Evolutionary conservation across 1,284 basidiomycete genomes (phyloP).

Genomic region (Stereum hirsutum): DNA sequence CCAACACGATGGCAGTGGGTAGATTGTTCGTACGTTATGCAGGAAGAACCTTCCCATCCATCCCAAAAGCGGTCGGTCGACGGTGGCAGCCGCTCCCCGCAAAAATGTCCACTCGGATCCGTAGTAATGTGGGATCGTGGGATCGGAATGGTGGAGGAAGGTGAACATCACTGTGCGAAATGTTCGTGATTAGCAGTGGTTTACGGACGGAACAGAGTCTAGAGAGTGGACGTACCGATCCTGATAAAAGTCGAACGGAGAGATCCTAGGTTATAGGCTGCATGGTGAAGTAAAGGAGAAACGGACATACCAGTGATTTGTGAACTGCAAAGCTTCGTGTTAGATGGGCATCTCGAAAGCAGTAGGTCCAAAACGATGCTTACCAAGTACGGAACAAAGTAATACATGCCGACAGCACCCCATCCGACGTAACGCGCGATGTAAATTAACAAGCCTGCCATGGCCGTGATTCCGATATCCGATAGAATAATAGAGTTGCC

Average conservation of each 20-base stretch:
- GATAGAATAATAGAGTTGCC: constrained; percentile 36
- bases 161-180: constrained; percentile 51
- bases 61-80: constrained; percentile 38
- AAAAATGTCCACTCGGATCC: constrained; percentile 46
- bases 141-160: constrained; percentile 70
- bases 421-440: constrained; percentile 31
- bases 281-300: constrained; percentile 9
- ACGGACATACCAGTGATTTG: constrained; percentile 40
- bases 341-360: not conserved
- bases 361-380: constrained; percentile 7
- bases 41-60: constrained; percentile 48
- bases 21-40: constrained; percentile 36
- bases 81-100: constrained; percentile 39
- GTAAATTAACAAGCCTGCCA: constrained; percentile 29
- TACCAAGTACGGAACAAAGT: constrained; percentile 42
- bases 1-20: constrained; percentile 3
- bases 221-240: not conserved
- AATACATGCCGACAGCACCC: constrained; percentile 31
- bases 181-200: constrained; percentile 11
- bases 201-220: not conserved
- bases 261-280: not conserved
- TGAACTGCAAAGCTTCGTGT: constrained; percentile 24
- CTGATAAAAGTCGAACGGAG: not conserved
- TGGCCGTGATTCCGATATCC: constrained; percentile 35
- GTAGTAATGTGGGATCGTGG: constrained; percentile 40